A percentile compares a stretch with the other conserved stretches of the same genome.
Conservation (phyloP, 306 rosid genomes). For the apple (Malus domestica) region DNA sequence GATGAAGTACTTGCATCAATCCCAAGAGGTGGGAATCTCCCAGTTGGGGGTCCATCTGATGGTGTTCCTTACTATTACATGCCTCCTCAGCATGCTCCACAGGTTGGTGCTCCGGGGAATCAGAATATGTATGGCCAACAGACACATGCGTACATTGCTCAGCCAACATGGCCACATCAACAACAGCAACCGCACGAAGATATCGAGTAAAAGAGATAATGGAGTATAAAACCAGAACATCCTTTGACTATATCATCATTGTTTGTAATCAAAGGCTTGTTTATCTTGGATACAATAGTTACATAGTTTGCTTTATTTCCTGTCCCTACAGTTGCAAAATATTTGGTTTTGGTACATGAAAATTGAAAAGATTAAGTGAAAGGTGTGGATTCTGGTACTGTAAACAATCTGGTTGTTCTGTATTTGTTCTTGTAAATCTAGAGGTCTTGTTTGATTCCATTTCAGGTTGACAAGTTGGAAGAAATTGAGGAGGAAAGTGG, state of each 20-base stretch:
- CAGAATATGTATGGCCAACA: constrained; percentile 31
- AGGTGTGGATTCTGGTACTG: not conserved
- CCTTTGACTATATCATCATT: not conserved
- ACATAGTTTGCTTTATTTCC: constrained; percentile 2
- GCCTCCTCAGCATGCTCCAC: constrained; percentile 34
- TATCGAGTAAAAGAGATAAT: constrained; percentile 23
- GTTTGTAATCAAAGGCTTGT: constrained; percentile 5
- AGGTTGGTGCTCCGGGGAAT: constrained; percentile 30
- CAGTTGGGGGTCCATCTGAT: constrained; percentile 31
- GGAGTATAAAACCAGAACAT: not conserved
- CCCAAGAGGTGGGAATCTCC: constrained; percentile 26
- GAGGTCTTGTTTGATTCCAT: no score
- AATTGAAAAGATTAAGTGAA: not conserved
- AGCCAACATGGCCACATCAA: constrained; percentile 29
- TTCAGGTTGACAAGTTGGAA: no score
- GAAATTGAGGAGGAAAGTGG: no score
- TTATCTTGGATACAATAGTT: constrained; percentile 3
- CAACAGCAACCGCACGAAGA: constrained; percentile 27
- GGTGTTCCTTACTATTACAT: constrained; percentile 43
- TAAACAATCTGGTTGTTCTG: not conserved
- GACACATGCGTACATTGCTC: constrained; percentile 21
- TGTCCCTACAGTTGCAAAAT: not conserved
- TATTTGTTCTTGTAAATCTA: no score
- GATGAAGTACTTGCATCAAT: constrained; percentile 30
- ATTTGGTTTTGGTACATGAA: not conserved